Evolutionary conservation across 2,329 filamentous ascomycete genomes (phyloP).

Genomic region (Penicillium sp.): DNA sequence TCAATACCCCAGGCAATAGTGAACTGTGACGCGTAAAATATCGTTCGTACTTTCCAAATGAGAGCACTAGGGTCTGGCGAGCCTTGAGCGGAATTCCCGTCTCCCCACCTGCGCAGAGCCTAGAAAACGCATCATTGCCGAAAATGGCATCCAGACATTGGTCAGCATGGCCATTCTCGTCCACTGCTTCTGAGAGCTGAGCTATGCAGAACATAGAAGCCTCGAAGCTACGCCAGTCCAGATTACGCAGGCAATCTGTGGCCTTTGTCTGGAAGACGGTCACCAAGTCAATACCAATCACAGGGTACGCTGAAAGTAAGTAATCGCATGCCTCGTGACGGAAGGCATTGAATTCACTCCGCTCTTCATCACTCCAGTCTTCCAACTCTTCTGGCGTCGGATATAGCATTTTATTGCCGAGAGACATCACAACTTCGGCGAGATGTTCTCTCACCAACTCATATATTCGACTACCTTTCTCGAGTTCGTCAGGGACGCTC

Average conservation of each 20-base stretch:
- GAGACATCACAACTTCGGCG: conserved; percentile 40
- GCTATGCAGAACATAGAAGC: conserved; percentile 44
- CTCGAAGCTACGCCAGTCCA: conserved; percentile 45
- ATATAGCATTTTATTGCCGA: conserved; percentile 44
- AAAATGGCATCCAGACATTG: conserved; percentile 42
- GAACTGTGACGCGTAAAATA: conserved; percentile 45
- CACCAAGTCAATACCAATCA: conserved; percentile 43
- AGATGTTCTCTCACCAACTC: conserved; percentile 38
- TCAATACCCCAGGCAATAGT: conserved; percentile 41
- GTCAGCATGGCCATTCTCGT: conserved; percentile 44
- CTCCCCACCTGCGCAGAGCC: conserved; percentile 32
- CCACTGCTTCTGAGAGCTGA: conserved; percentile 45
- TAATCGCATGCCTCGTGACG: conserved; percentile 47
- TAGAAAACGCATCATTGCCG: conserved; percentile 35
- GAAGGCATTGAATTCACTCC: conserved; percentile 43
- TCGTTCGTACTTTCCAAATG: conserved; percentile 43
- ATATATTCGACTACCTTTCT: conserved; percentile 27
- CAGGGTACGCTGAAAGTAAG: conserved; percentile 42
- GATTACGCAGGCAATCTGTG: conserved; percentile 29
- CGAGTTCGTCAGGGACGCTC: conserved; percentile 33
- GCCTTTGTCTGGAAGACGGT: conserved; percentile 42
- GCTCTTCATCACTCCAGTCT: conserved; percentile 44
- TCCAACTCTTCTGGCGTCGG: conserved; percentile 33
- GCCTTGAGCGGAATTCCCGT: conserved; percentile 36
- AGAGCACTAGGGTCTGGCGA: conserved; percentile 42